These are phyloP conservation scores for Pyrenophora teres DNA, from an alignment of 2,329 filamentous ascomycete species.

Conservation along the genomic window DNA sequence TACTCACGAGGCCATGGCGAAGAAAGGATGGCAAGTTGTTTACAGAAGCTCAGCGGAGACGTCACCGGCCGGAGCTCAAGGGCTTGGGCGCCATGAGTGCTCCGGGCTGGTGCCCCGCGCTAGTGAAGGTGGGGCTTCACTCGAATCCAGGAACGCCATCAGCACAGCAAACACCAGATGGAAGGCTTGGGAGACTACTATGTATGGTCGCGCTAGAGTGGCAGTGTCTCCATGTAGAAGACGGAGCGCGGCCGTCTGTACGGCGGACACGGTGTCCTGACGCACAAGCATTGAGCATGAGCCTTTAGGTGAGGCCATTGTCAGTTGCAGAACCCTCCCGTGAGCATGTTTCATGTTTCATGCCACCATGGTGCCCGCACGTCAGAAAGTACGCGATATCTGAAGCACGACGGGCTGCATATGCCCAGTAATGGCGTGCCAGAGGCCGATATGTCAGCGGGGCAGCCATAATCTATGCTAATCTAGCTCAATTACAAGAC, in stretches of 20 bases:
- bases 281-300: neutral
- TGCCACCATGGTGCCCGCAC: slow-evolving; percentile 27
- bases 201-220: neutral
- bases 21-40: slow-evolving; percentile 20
- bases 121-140: slow-evolving; percentile 13
- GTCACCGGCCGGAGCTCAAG: slow-evolving; percentile 23
- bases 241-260: neutral
- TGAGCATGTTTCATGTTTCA: slow-evolving; percentile 48
- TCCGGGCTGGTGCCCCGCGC: slow-evolving; percentile 6
- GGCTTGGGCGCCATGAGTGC: slow-evolving; percentile 6
- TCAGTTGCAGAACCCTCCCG: slow-evolving; percentile 3
- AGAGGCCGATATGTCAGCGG: slow-evolving; percentile 38
- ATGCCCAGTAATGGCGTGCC: slow-evolving; percentile 18
- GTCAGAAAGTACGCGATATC: slow-evolving; percentile 12
- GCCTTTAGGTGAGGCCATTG: neutral
- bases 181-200: no score
- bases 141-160: slow-evolving; percentile 12
- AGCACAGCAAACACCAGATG: neutral
- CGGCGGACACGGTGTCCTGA: slow-evolving; percentile 14
- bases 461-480: slow-evolving; percentile 35
- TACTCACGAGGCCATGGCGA: slow-evolving; percentile 36
- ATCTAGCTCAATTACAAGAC: slow-evolving; percentile 40
- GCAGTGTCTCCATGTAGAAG: neutral
- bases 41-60: slow-evolving; percentile 22
- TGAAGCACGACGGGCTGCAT: slow-evolving; percentile 38